phyloP scores from a whole-genome alignment of 1,139 yeast species.

The Debaryomyces fabryi region DNA sequence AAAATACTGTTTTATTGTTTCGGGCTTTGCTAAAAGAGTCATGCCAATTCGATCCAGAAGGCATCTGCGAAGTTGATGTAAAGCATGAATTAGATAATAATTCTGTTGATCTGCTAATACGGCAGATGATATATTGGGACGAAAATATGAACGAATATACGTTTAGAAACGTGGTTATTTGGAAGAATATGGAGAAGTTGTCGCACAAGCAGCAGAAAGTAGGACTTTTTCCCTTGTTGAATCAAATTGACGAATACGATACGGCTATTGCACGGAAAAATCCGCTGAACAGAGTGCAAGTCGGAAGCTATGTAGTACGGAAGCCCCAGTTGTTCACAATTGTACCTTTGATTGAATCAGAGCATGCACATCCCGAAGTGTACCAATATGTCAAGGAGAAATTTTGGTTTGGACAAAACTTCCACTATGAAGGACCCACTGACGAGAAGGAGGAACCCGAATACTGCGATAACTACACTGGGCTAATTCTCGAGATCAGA shows the following conservation, averaged over 20 bases:
- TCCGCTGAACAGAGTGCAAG: background rate
- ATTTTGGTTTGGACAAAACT: conserved; percentile 39
- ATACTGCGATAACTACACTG: conserved; percentile 7
- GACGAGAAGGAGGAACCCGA: background rate
- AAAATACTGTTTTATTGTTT: conserved; percentile 6
- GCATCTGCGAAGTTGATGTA: conserved; percentile 22
- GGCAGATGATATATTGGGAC: conserved; percentile 8
- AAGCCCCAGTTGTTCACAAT: conserved; percentile 30
- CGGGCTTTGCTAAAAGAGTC: conserved; percentile 5
- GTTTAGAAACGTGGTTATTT: conserved; percentile 23
- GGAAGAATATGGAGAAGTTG: conserved; percentile 29
- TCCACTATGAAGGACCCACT: conserved; percentile 3
- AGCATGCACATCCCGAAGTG: conserved; percentile 18
- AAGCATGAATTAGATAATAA: conserved; percentile 12
- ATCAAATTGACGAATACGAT: conserved; percentile 35
- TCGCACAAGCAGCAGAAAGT: conserved; percentile 24
- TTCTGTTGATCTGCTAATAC: conserved; percentile 7
- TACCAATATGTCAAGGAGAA: conserved; percentile 39
- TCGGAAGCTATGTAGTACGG: conserved; percentile 18
- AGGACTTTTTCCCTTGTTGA: conserved; percentile 28
- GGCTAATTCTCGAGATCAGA: conserved; percentile 13
- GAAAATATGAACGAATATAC: conserved; percentile 8
- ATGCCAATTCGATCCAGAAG: conserved; percentile 14
- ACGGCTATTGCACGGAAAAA: conserved; percentile 17
- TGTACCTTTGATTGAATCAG: conserved; percentile 26